Percentiles rank a stretch among this genome's conserved stretches.
Conservation (phyloP, 2,329 filamentous ascomycete genomes). For the Capronia epimyces region DNA sequence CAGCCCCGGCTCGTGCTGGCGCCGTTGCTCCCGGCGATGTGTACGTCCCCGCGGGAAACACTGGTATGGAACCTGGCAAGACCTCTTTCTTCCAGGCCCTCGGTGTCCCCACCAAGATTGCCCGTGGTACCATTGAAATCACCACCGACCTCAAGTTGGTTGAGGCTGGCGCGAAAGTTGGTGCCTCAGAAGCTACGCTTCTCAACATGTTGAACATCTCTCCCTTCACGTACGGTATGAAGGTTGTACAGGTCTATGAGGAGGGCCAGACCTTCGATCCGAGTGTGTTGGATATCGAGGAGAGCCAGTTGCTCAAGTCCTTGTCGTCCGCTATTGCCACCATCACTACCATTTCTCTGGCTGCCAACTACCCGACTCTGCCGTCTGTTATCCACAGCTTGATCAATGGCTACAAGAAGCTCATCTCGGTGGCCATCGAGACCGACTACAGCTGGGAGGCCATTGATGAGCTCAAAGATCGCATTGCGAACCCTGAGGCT, state of each 20-base stretch:
- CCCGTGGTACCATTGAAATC: conserved; percentile 99
- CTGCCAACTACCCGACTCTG: conserved; percentile 88
- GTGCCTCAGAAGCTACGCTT: conserved; percentile 95
- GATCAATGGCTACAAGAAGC: conserved; percentile 98
- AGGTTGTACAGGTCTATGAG: conserved; percentile 94
- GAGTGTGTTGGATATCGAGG: conserved; percentile 83
- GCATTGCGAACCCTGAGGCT: conserved; percentile 96
- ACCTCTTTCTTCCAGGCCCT: conserved; percentile 99
- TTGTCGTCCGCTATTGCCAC: conserved; percentile 77
- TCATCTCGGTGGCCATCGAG: conserved; percentile 78
- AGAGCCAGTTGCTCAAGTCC: conserved; percentile 83
- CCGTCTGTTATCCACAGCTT: conserved; percentile 94
- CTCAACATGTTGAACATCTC: conserved; percentile 99
- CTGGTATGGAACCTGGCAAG: conserved; percentile 99
- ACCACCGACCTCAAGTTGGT: conserved; percentile 96
- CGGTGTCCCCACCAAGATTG: conserved; percentile 99
- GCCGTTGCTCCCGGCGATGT: conserved; percentile 90
- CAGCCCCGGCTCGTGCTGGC: conserved; percentile 95
- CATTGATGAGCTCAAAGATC: conserved; percentile 98
- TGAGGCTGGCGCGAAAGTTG: conserved; percentile 87
- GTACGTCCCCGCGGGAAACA: conserved; percentile 96
- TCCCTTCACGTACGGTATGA: conserved; percentile 99
- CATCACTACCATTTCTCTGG: conserved; percentile 86
- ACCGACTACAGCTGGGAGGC: conserved; percentile 92
- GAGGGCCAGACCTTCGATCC: conserved; percentile 87